These are phyloP conservation scores for Fusarium mangiferae DNA, from an alignment of 2,329 filamentous ascomycete species.

Conservation along the genomic window DNA sequence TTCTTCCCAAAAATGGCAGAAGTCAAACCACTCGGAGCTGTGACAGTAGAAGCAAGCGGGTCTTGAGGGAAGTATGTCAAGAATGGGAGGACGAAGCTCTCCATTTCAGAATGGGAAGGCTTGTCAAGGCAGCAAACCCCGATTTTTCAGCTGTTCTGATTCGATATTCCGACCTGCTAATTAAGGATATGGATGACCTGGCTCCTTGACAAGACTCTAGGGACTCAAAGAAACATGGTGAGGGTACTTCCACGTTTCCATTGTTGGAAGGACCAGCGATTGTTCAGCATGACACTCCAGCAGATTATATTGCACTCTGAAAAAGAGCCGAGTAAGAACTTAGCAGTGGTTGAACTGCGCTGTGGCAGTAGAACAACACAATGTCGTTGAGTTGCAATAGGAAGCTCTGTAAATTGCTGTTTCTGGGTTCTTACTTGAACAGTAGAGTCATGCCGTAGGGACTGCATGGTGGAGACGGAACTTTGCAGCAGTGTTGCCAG, in stretches of 20 bases:
- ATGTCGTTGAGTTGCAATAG: neutral
- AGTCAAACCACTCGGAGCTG: neutral
- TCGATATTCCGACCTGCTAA: neutral
- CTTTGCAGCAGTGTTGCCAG: neutral
- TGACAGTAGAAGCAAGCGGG: neutral
- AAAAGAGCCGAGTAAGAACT: neutral
- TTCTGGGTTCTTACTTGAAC: conserved; percentile 5
- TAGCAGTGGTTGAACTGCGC: neutral
- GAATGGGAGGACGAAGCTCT: neutral
- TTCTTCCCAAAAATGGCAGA: neutral
- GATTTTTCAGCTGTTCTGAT: neutral
- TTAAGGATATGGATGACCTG: neutral
- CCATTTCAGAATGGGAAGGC: neutral
- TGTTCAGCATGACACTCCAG: neutral
- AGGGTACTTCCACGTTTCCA: neutral
- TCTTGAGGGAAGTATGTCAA: neutral
- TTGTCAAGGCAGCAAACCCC: neutral
- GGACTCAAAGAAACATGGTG: neutral
- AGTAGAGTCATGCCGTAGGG: conserved; percentile 10
- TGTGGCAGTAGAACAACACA: neutral
- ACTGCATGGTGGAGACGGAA: neutral
- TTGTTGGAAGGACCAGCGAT: neutral
- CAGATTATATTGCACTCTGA: neutral
- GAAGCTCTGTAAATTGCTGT: neutral
- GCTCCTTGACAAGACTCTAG: neutral